Base-by-base conservation (phyloP, 1,139 yeast genomes). In the Yamadazyma songkhlaensis region DNA sequence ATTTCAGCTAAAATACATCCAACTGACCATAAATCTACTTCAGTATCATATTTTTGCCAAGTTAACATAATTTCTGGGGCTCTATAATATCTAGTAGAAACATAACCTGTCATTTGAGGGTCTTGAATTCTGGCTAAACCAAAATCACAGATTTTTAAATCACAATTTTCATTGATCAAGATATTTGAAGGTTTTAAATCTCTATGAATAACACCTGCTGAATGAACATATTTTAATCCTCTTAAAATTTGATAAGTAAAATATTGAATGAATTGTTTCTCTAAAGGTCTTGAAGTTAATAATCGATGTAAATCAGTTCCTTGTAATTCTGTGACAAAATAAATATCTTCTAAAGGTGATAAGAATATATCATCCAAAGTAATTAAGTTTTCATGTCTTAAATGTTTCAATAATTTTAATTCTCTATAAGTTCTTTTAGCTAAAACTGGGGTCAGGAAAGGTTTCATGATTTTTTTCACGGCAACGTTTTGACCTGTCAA, bases 61-160 rank as follows among this genome's bases (percentile, higher is more conserved):
- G 97, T 90, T 50, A 92, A 76, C 99, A 92, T 92, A 62, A 92
- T 92, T 63, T 92, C 99, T 2, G 98, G 99, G 0, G 98, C 99
- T 49, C 99, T 77, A 62, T 92, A 92, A 72, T 92, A 94, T 54
- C 99, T 69, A 3, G 99, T 92, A 13, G 95, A 84, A 12, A 92
- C 98, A 60, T 92, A 92, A 24, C 98, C 99, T 1, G 98, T 92
- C 98, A 92, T 92, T 61, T 92, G 97, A 9, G 97, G 96, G 64
- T 92, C 97, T 68, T 92, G 97, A 57, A 92, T 86, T 59, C 98
- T 77, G 25, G 97, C 97, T 45, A 92, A 72, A 20, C 98, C 98
- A 59, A 92, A 92, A 65, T 92, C 98, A 67, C 97, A 90, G 52
- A 92, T 92, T 61, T 90, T 90, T 55, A 92, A 72, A 63, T 92